These are phyloP conservation scores for Sporisorium scitamineum DNA, from an alignment of 1,284 basidiomycete species.

Conservation along the genomic window DNA sequence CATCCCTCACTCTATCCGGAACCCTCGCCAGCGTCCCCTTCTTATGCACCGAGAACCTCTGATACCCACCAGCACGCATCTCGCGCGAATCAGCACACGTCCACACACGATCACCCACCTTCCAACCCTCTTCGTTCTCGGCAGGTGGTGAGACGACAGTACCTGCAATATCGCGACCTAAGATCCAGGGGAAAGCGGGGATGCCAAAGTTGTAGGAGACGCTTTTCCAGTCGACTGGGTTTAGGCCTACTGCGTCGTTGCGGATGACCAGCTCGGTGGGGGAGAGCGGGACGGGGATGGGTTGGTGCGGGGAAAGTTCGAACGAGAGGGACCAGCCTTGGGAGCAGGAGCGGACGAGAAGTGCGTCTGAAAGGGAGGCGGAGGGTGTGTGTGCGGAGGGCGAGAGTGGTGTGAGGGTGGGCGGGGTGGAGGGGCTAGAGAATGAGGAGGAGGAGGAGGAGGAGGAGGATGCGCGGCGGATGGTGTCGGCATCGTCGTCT, in stretches of 20 bases:
- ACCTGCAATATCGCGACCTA: conserved; percentile 72
- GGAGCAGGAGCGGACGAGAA: conserved; percentile 52
- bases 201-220: conserved; percentile 63
- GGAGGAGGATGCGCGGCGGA: conserved; percentile 14
- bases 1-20: conserved; percentile 33
- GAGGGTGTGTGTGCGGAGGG: not conserved
- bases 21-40: conserved; percentile 44
- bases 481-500: not conserved
- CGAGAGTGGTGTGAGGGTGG: not conserved
- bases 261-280: conserved; percentile 48
- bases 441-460: conserved; percentile 25
- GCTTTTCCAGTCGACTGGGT: conserved; percentile 62
- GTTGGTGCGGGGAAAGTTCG: conserved; percentile 47
- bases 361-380: conserved; percentile 17
- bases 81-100: conserved; percentile 61
- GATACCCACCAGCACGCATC: conserved; percentile 56
- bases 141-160: conserved; percentile 71
- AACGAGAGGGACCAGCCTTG: conserved; percentile 63
- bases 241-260: conserved; percentile 54
- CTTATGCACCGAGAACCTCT: conserved; percentile 46
- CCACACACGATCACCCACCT: conserved; percentile 71
- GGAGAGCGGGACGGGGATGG: conserved; percentile 11
- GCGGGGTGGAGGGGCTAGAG: conserved; percentile 9
- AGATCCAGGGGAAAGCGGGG: conserved; percentile 65
- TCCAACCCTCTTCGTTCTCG: conserved; percentile 70